phyloP scores from a whole-genome alignment of 2,329 filamentous ascomycete genomes.

The Aspergillus sclerotialis region DNA sequence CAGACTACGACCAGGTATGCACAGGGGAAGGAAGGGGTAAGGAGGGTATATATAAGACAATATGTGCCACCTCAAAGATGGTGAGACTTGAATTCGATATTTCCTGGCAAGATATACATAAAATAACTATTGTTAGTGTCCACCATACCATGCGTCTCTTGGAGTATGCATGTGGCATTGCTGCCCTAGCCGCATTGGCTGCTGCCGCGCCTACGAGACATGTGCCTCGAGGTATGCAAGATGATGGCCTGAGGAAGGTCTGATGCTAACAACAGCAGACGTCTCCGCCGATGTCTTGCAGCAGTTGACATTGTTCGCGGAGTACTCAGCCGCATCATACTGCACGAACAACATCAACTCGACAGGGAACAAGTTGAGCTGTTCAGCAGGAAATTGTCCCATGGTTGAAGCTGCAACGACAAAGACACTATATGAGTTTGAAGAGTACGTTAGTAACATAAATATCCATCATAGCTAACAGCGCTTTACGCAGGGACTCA shows the following conservation, averaged over 20 bases:
- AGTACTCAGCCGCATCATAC: constrained; percentile 49
- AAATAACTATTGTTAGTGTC: no score
- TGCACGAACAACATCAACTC: constrained; percentile 44
- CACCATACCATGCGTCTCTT: no score
- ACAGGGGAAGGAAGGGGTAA: no score
- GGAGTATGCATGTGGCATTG: constrained; percentile 7
- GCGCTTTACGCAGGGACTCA: constrained; percentile 7
- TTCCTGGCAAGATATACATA: no score
- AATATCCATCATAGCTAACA: not conserved
- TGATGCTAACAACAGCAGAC: constrained; percentile 15
- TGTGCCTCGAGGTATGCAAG: constrained; percentile 1
- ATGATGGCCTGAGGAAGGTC: not conserved
- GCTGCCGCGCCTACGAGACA: constrained; percentile 15
- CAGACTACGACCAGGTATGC: no score
- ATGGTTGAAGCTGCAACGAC: constrained; percentile 42
- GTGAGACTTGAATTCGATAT: no score
- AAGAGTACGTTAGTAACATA: constrained; percentile 32
- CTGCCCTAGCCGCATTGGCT: constrained; percentile 8
- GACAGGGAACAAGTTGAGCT: constrained; percentile 37
- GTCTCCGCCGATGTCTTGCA: constrained; percentile 35
- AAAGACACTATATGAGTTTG: constrained; percentile 41
- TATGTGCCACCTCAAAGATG: no score
- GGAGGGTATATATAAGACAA: no score
- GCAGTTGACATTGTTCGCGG: constrained; percentile 41
- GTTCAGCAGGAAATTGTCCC: constrained; percentile 41